Conservation (phyloP, 2,329 filamentous ascomycete species). For the Davidsoniella eucalypti region DNA sequence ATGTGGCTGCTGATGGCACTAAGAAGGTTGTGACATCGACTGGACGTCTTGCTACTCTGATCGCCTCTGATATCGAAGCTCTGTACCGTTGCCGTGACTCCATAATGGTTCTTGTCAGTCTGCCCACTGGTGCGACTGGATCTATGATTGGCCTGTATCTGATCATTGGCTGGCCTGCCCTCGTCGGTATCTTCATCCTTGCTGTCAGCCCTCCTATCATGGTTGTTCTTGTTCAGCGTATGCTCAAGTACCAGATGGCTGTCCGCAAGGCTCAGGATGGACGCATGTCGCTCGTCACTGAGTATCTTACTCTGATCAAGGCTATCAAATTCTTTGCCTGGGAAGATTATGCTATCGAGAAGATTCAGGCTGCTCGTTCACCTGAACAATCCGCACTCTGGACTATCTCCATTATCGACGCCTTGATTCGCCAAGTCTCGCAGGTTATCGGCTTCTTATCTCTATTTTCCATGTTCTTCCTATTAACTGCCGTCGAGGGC, state of each 20-base stretch:
- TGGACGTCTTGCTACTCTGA: conserved; percentile 37
- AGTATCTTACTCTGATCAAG: conserved; percentile 40
- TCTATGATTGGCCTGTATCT: conserved; percentile 35
- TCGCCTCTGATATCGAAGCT: conserved; percentile 42
- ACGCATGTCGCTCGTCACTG: conserved; percentile 39
- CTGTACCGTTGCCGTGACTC: conserved; percentile 35
- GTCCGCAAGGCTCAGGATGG: conserved; percentile 39
- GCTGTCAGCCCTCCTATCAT: conserved; percentile 33
- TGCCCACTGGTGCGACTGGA: conserved; percentile 30
- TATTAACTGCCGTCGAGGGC: conserved; percentile 32
- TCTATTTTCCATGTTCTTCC: conserved; percentile 36
- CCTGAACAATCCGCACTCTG: conserved; percentile 38
- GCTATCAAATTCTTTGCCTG: conserved; percentile 46
- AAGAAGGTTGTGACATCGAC: conserved; percentile 26
- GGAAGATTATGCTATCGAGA: conserved; percentile 36
- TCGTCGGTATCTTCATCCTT: conserved; percentile 34
- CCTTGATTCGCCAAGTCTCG: conserved; percentile 30
- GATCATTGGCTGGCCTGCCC: conserved; percentile 37
- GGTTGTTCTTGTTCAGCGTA: conserved; percentile 29
- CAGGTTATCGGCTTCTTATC: conserved; percentile 36
- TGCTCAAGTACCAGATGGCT: conserved; percentile 33
- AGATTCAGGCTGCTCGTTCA: conserved; percentile 31
- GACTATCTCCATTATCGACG: conserved; percentile 32
- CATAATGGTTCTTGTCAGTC: conserved; percentile 28
- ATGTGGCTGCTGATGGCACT: conserved; percentile 13